Percentiles rank a stretch among this genome's conserved stretches.
These are phyloP conservation scores for Dictyophora rubrovolvata DNA, from an alignment of 768 basidiomycete genomes.

Conservation along the genomic window DNA sequence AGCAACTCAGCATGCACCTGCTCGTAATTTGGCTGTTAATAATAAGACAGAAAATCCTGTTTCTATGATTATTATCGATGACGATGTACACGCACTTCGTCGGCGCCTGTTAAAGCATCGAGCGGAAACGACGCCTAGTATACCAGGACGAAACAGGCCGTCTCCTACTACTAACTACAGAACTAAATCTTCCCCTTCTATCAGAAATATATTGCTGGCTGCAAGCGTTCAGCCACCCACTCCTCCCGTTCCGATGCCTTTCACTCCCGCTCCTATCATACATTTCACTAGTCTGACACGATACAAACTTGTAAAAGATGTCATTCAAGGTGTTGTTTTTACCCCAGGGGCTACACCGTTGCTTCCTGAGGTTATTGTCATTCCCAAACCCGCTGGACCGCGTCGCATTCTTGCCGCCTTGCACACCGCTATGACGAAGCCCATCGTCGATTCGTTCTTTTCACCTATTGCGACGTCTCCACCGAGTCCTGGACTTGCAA, in stretches of 20 bases:
- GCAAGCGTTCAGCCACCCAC: slow-evolving; percentile 24
- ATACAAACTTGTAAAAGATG: slow-evolving; percentile 81
- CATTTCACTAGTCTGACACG: slow-evolving; percentile 89
- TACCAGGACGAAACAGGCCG: slow-evolving; percentile 51
- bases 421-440: slow-evolving; percentile 81
- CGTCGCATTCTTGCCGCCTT: slow-evolving; percentile 86
- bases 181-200: slow-evolving; percentile 72
- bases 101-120: slow-evolving; percentile 63
- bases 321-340: slow-evolving; percentile 57
- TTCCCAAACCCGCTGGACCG: slow-evolving; percentile 95
- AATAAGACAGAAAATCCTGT: slow-evolving; percentile 34
- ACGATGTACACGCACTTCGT: slow-evolving; percentile 73
- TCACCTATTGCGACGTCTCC: slow-evolving; percentile 92
- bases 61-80: slow-evolving; percentile 88
- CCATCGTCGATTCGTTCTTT: slow-evolving; percentile 84
- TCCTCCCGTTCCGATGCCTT: slow-evolving; percentile 23
- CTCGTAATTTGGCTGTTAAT: not conserved
- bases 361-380: slow-evolving; percentile 87
- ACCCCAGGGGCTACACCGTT: slow-evolving; percentile 35
- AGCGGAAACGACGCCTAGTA: slow-evolving; percentile 38
- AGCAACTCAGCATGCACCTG: not conserved
- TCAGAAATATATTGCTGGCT: slow-evolving; percentile 40
- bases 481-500: slow-evolving; percentile 52
- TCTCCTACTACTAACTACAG: slow-evolving; percentile 58
- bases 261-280: slow-evolving; percentile 44